Conservation (phyloP, 1,139 yeast species). For the Komagataea norvegica region DNA sequence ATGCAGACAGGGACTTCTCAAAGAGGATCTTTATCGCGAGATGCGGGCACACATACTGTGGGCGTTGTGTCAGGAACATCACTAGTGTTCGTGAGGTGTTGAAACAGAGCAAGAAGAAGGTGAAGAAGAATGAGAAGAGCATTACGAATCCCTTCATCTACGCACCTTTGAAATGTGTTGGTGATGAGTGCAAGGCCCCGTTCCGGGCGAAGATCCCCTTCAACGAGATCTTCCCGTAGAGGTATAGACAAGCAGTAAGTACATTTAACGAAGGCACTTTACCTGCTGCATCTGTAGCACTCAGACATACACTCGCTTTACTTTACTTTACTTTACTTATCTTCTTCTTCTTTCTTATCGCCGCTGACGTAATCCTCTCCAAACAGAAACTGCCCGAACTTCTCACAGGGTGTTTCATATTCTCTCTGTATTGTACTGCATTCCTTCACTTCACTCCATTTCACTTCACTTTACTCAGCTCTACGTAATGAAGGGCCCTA, state of each 20-base stretch:
- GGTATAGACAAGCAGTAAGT: too few species aligned
- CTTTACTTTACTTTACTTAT: too few species aligned
- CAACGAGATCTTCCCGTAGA: slow-evolving; percentile 33
- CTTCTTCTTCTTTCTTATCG: too few species aligned
- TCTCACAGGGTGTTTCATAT: too few species aligned
- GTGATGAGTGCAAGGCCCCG: slow-evolving; percentile 34
- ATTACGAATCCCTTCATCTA: slow-evolving; percentile 43
- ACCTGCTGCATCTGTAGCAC: too few species aligned
- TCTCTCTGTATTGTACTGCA: background rate
- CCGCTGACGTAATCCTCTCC: too few species aligned
- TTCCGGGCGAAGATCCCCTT: slow-evolving; percentile 34
- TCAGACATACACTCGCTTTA: too few species aligned
- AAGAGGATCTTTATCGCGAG: slow-evolving; percentile 60
- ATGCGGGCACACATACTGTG: slow-evolving; percentile 89
- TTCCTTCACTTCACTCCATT: background rate
- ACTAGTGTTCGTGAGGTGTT: slow-evolving; percentile 33
- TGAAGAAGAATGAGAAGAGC: slow-evolving; percentile 22
- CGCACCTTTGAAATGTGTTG: slow-evolving; percentile 49
- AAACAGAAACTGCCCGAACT: too few species aligned
- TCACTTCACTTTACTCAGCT: too few species aligned
- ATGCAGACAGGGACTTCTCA: slow-evolving; percentile 56
- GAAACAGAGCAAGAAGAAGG: slow-evolving; percentile 10
- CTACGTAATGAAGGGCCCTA: slow-evolving; percentile 4
- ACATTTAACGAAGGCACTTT: too few species aligned
- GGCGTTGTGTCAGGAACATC: slow-evolving; percentile 68